phyloP scores from a whole-genome alignment of 345 rosid species.

The Odontarrhena argentea region DNA sequence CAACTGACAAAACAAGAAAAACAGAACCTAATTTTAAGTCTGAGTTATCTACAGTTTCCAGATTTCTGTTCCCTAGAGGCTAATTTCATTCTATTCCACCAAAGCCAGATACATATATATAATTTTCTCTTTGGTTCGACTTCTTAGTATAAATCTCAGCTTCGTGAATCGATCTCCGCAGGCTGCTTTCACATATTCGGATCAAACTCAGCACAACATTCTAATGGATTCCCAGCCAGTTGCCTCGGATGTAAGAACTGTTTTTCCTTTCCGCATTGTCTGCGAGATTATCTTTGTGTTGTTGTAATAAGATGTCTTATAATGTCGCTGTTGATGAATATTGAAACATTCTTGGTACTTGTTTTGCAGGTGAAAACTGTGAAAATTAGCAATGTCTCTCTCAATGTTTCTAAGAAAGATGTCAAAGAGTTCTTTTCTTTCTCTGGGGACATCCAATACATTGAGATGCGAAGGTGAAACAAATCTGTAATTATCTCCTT shows the following conservation, averaged over 20 bases:
- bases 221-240: conserved; percentile 39
- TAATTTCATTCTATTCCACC: conserved; percentile 1
- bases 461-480: conserved; percentile 65
- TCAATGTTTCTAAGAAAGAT: conserved; percentile 63
- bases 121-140: neutral
- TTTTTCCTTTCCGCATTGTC: neutral
- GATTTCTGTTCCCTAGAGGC: conserved; percentile 12
- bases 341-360: neutral
- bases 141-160: neutral
- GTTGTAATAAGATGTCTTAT: neutral
- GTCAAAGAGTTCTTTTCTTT: conserved; percentile 79
- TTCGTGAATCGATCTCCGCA: conserved; percentile 18
- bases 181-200: conserved; percentile 25
- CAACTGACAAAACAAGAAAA: neutral
- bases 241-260: conserved; percentile 19
- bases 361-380: conserved; percentile 56
- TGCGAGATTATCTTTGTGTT: neutral
- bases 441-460: conserved; percentile 72
- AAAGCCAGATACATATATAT: neutral
- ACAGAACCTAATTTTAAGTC: neutral
- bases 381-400: conserved; percentile 66
- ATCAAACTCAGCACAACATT: conserved; percentile 34
- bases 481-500: neutral
- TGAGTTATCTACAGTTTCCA: conserved; percentile 14
- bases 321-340: neutral